Percentiles rank a stretch among this genome's conserved stretches.
Evolutionary conservation across 768 basidiomycete species (phyloP).

Genomic region (Tylopilus felleus): DNA sequence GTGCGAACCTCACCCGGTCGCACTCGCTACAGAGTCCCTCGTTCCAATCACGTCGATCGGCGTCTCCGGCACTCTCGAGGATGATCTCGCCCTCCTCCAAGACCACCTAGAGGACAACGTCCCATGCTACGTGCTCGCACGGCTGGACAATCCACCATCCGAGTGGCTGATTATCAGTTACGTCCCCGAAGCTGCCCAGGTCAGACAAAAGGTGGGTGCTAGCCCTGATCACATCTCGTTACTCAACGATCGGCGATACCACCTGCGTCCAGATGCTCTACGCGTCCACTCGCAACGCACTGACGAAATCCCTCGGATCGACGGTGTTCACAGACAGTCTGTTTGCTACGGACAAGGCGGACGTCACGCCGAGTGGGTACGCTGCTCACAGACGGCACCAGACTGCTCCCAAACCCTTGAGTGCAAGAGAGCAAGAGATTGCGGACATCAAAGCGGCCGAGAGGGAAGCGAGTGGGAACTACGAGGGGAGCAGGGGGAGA

Average conservation of each 20-base stretch:
- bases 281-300: constrained; percentile 68
- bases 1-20: constrained; percentile 25
- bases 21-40: constrained; percentile 54
- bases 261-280: constrained; percentile 74
- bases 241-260: neutral
- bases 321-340: constrained; percentile 66
- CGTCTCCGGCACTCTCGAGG: constrained; percentile 48
- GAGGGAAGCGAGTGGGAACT: constrained; percentile 48
- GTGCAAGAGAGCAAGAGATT: constrained; percentile 77
- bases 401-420: constrained; percentile 78
- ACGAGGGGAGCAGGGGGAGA: constrained; percentile 57
- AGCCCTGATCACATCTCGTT: constrained; percentile 6
- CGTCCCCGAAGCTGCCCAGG: constrained; percentile 77
- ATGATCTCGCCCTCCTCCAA: constrained; percentile 60
- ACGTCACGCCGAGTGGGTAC: constrained; percentile 68
- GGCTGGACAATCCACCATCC: constrained; percentile 53
- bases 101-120: constrained; percentile 53
- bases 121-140: constrained; percentile 76
- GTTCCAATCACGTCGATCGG: constrained; percentile 54
- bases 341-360: constrained; percentile 73
- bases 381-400: constrained; percentile 67
- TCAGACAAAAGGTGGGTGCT: constrained; percentile 68
- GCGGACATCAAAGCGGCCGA: constrained; percentile 76
- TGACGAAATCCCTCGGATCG: constrained; percentile 74
- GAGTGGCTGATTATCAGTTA: constrained; percentile 78